These are phyloP conservation scores for Crucibulum parvulum DNA, from an alignment of 1,284 basidiomycete genomes.

Conservation along the genomic window DNA sequence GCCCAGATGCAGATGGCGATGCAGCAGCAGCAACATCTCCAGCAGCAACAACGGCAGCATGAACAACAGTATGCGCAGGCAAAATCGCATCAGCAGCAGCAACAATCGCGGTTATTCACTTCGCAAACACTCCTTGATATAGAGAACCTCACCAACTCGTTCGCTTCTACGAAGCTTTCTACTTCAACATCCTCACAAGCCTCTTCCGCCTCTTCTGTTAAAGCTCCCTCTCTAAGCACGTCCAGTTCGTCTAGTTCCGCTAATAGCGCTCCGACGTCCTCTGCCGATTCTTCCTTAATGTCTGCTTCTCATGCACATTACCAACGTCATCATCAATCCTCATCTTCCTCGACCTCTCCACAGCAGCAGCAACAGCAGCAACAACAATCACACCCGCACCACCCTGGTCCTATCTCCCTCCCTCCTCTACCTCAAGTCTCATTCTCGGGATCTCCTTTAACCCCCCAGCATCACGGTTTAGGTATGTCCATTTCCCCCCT, in stretches of 20 bases:
- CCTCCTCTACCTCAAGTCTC: slow-evolving; percentile 61
- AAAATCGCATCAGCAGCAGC: slow-evolving; percentile 9
- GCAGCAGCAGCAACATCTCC: slow-evolving; percentile 11
- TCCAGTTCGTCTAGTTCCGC: too few species aligned
- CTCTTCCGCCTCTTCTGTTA: slow-evolving; percentile 21
- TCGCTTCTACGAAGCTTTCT: slow-evolving; percentile 8
- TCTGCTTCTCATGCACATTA: slow-evolving; percentile 3
- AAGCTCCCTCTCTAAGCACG: slow-evolving; percentile 4
- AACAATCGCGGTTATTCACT: neutral
- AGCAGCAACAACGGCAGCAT: slow-evolving; percentile 1
- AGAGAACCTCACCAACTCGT: slow-evolving; percentile 12
- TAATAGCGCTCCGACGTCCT: neutral
- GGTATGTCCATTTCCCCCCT: slow-evolving; percentile 34
- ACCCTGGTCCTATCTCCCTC: slow-evolving; percentile 74
- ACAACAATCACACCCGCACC: slow-evolving; percentile 56
- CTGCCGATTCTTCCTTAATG: neutral
- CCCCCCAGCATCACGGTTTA: slow-evolving; percentile 19
- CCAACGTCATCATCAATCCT: slow-evolving; percentile 12
- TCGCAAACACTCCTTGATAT: slow-evolving; percentile 7
- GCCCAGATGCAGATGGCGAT: slow-evolving; percentile 22
- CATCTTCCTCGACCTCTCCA: slow-evolving; percentile 14
- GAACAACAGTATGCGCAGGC: slow-evolving; percentile 12
- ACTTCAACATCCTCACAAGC: slow-evolving; percentile 10
- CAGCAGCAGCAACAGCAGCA: slow-evolving; percentile 17
- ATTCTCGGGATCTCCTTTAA: slow-evolving; percentile 44